Base-by-base conservation (phyloP, 2,329 filamentous ascomycete genomes). In the Raffaelea arxii region DNA sequence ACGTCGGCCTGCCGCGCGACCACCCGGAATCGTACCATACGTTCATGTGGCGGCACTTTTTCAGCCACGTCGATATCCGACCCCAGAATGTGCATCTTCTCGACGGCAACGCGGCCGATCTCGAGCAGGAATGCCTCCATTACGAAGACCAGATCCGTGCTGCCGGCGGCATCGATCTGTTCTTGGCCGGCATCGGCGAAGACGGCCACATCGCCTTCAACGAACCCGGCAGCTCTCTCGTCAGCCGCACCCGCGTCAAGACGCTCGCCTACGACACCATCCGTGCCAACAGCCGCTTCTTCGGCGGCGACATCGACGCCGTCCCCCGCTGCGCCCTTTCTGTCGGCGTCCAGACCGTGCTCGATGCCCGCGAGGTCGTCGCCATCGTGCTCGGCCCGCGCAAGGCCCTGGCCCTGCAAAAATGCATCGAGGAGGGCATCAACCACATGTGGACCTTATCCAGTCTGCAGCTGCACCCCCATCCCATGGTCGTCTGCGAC, bases 201-300 rank as follows among this genome's bases (percentile, higher is more conserved):
- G 84, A 90, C 58, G 84, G 84, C 12, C 84, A 90, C 63, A 84
- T 89, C 52, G 84, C 84, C 14, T 89, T 89, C 72, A 89, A 89
- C 65, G 84, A 89, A 65, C 84, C 84, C 5, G 84, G 84, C 11
- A 85, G 81, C 6, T 84, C 79, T 45, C 66, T 89, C 43, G 72
- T 71, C 51, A 84, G 80, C 46, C 74, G 82, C 37, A 88, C 84
- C 3, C 71, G 84, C 44, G 82, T 88, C 56, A 88, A 88, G 73
- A 87, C 84, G 2, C 68, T 89, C 42, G 82, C 84, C 24, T 85
- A 86, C 59, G 84, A 88, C 62, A 89, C 84, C 35, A 84, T 87
- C 48, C 65, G 85, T 2, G 84, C 82, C 43, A 89, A 89, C 61
- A 83, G 80, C 25, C 71, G 84, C 45, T 88, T 88, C 67, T 85